Evolutionary conservation across 495 filamentous ascomycete species (phyloP).

Genomic region (Penicillium tannophilum): DNA sequence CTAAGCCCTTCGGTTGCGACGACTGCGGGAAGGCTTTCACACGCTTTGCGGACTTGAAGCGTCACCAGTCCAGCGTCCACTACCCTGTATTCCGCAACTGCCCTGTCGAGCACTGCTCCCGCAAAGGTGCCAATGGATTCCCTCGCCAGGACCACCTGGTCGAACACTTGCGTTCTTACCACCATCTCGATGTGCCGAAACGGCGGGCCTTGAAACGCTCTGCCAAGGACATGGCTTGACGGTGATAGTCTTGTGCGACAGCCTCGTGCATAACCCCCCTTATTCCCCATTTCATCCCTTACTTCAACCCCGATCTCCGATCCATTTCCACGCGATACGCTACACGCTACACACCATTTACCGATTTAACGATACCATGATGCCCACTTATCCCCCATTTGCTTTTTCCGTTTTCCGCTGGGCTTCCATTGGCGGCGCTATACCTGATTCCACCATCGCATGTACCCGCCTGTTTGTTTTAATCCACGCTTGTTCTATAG

Average conservation of each 20-base stretch:
- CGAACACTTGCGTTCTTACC: slow-evolving; percentile 83
- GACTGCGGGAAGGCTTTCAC: slow-evolving; percentile 52
- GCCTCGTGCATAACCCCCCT: background rate
- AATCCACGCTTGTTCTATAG: background rate
- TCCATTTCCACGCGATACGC: background rate
- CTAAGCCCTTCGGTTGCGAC: slow-evolving; percentile 46
- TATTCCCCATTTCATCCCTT: background rate
- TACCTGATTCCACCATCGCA: background rate
- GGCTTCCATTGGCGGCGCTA: slow-evolving; percentile 2
- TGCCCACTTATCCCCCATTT: background rate
- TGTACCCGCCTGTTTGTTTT: background rate
- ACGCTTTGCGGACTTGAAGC: slow-evolving; percentile 55
- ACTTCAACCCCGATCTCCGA: background rate
- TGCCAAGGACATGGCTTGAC: slow-evolving; percentile 27
- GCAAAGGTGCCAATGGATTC: slow-evolving; percentile 76
- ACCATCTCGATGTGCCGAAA: slow-evolving; percentile 58
- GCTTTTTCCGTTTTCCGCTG: background rate
- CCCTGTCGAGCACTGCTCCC: slow-evolving; percentile 77
- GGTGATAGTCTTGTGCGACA: background rate
- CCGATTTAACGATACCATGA: slow-evolving; percentile 8
- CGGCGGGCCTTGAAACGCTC: slow-evolving; percentile 37
- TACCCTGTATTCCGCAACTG: slow-evolving; percentile 69
- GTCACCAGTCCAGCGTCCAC: slow-evolving; percentile 56
- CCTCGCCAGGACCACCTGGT: slow-evolving; percentile 84
- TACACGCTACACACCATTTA: background rate